These are phyloP conservation scores for Talinum fruticosum DNA, from an alignment of 148 eudicot species.

Conservation along the genomic window DNA sequence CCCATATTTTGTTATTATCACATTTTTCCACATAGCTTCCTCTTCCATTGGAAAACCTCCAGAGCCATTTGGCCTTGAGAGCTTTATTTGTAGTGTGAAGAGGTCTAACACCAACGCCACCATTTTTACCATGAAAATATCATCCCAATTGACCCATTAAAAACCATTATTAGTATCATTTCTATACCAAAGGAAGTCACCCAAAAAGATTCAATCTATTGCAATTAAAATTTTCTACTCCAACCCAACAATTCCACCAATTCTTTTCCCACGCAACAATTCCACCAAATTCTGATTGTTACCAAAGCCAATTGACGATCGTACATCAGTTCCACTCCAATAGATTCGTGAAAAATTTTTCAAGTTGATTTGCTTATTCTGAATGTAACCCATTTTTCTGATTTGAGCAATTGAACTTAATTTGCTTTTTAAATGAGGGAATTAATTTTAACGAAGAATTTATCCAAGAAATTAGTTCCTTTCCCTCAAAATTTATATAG, in stretches of 20 bases:
- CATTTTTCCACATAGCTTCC: too few species aligned
- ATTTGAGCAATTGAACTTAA: neutral
- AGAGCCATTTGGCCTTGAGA: too few species aligned
- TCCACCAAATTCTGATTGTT: too few species aligned
- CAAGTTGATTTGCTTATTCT: neutral
- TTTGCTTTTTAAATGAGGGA: neutral
- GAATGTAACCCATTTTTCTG: neutral
- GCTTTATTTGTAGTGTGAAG: too few species aligned
- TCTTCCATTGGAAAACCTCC: too few species aligned
- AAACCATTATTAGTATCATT: too few species aligned
- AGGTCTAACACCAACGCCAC: too few species aligned
- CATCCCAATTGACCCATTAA: too few species aligned
- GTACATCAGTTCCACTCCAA: neutral
- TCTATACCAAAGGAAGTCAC: too few species aligned
- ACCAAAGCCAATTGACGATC: neutral
- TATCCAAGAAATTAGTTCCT: neutral
- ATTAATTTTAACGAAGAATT: neutral
- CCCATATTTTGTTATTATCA: too few species aligned
- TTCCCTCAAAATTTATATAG: neutral
- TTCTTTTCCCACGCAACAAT: neutral
- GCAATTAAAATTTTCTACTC: neutral
- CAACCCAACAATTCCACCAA: neutral
- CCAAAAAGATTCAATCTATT: too few species aligned
- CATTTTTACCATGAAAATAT: too few species aligned
- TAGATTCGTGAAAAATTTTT: neutral